Evolutionary conservation across 1,284 basidiomycete species (phyloP), one percentile per base, ranked within the genome.

Genomic region (Schizopora paradoxa): DNA sequence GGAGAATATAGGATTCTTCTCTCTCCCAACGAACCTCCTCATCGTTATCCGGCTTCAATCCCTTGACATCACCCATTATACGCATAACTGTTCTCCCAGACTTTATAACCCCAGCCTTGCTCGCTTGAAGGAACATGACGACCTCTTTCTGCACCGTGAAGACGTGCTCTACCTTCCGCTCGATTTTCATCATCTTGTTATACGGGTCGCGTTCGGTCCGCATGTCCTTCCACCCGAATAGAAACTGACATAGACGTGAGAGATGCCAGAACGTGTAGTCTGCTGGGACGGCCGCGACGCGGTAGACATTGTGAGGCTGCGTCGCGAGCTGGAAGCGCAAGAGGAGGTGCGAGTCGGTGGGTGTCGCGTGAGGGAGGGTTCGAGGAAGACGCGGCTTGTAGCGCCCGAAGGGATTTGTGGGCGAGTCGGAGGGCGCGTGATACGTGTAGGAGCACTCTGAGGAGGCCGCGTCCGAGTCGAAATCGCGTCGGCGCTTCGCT

Each of bases 251-350:
- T 44, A 87, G 70, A 41, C 70, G 72, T 39, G 76, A 73, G 2
- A 88, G 66, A 53, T 83, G 82, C 2, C 73, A 67, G 54, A 88
- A 79, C 0, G 78, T 82, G 57, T 84, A 86, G 57, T 72, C 81
- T 22, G 77, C 65, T 0, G 85, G 85, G 4, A 86, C 79, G 51
- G 84, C 82, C 4, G 78, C 76, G 46, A 83, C 65, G 41, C 83
- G 74, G 54, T 76, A 76, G 1, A 82, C 69, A 8, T 74, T 75
- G 5, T 79, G 73, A 48, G 40, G 52, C 16, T 60, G 36, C 26
- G 29, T 19, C 16, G 19, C 43, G 46, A 82, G 65, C 60, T 85
- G 83, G 54, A 86, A 76, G 14, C 82, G 74, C n/a, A 86, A 68
- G 1, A 79, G 66, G 23, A 83, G 66, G 52, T 86, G 82, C 44